Conservation (phyloP, 2,329 filamentous ascomycete species). For the Penicillium sp. region DNA sequence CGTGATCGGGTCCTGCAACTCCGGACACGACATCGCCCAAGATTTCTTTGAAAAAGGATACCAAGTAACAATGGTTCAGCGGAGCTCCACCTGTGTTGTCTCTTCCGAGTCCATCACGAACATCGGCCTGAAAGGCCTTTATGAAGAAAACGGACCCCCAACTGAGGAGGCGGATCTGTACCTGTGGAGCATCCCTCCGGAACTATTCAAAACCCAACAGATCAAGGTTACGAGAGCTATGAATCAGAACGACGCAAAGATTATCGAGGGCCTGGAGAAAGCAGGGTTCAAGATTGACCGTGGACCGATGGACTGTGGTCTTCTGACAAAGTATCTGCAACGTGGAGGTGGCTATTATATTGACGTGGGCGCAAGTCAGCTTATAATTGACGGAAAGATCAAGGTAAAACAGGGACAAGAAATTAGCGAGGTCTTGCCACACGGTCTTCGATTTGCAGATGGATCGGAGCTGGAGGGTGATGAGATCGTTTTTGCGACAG, state of each 20-base stretch:
- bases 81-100: slow-evolving; percentile 64
- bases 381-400: slow-evolving; percentile 64
- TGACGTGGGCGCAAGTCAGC: slow-evolving; percentile 61
- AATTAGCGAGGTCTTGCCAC: slow-evolving; percentile 52
- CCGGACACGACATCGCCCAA: slow-evolving; percentile 66
- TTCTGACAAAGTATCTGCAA: slow-evolving; percentile 63
- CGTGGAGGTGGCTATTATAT: slow-evolving; percentile 70
- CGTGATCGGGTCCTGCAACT: slow-evolving; percentile 68
- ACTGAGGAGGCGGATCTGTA: slow-evolving; percentile 66
- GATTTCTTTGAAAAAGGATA: slow-evolving; percentile 66
- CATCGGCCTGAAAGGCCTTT: slow-evolving; percentile 53
- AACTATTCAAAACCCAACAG: slow-evolving; percentile 61
- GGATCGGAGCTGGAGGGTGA: slow-evolving; percentile 60
- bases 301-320: slow-evolving; percentile 57
- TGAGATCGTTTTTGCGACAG: slow-evolving; percentile 59
- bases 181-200: slow-evolving; percentile 56
- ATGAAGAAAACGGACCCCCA: slow-evolving; percentile 52
- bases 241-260: slow-evolving; percentile 33
- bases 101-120: slow-evolving; percentile 54
- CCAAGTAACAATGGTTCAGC: slow-evolving; percentile 67
- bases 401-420: slow-evolving; percentile 63
- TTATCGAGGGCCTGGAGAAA: slow-evolving; percentile 48
- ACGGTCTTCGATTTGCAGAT: slow-evolving; percentile 54
- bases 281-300: slow-evolving; percentile 62
- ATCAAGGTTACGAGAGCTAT: slow-evolving; percentile 43